Evolutionary conservation across 2,329 filamentous ascomycete genomes (phyloP).

Genomic region (Colletotrichum musae): DNA sequence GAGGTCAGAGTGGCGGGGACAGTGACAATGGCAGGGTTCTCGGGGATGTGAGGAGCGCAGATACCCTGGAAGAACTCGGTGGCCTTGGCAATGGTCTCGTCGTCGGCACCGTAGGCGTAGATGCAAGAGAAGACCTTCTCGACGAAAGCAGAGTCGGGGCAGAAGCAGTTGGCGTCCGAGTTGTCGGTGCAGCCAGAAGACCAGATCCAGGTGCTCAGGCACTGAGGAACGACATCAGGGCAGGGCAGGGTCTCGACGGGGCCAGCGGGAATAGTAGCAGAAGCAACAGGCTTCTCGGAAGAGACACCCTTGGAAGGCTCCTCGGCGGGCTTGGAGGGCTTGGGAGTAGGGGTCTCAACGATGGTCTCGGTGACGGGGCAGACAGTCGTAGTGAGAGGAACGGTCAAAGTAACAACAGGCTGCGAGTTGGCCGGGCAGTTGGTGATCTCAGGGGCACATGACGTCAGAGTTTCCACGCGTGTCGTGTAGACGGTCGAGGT

Average conservation of each 20-base stretch:
- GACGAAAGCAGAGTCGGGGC: constrained; percentile 83
- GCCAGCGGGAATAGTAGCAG: constrained; percentile 47
- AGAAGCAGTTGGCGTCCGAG: constrained; percentile 88
- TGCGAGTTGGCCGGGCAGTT: constrained; percentile 65
- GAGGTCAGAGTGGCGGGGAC: constrained; percentile 76
- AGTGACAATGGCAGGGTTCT: constrained; percentile 90
- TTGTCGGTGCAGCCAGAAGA: constrained; percentile 81
- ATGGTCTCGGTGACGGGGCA: constrained; percentile 73
- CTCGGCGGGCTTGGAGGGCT: constrained; percentile 29
- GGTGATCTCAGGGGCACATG: constrained; percentile 60
- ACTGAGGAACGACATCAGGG: constrained; percentile 84
- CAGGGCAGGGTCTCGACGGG: constrained; percentile 66
- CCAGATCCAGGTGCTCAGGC: constrained; percentile 92
- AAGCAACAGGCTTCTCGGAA: constrained; percentile 42
- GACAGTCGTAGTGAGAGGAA: constrained; percentile 72
- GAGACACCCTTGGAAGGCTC: constrained; percentile 40
- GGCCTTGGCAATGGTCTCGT: constrained; percentile 77
- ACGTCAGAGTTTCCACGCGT: constrained; percentile 63
- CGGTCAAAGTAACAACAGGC: constrained; percentile 63
- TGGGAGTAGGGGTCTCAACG: constrained; percentile 54
- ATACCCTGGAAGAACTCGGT: constrained; percentile 92
- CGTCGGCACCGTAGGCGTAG: constrained; percentile 78
- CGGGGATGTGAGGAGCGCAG: constrained; percentile 80
- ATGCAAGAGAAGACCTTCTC: constrained; percentile 86
- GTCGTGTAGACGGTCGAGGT: constrained; percentile 68